phyloP scores from a whole-genome alignment of 306 rosid genomes.

The Cyclanthera cordifolia region DNA sequence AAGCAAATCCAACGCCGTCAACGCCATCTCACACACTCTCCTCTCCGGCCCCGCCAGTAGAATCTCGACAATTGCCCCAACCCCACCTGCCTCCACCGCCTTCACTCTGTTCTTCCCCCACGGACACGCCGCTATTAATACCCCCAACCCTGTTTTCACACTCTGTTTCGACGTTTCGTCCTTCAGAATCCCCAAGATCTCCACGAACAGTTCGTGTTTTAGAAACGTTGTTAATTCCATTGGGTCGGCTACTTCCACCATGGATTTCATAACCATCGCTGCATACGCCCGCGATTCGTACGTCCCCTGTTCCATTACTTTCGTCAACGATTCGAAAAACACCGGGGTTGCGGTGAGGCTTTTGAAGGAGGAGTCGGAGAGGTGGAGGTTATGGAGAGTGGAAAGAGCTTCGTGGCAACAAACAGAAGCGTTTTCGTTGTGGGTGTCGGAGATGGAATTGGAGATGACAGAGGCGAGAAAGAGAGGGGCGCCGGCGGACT shows the following conservation, averaged over 20 bases:
- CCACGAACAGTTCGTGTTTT: constrained; percentile 28
- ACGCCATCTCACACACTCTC: constrained; percentile 45
- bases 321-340: constrained; percentile 30
- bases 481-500: constrained; percentile 48
- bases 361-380: constrained; percentile 33
- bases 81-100: constrained; percentile 53
- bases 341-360: constrained; percentile 20
- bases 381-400: constrained; percentile 32
- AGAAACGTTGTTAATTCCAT: constrained; percentile 9
- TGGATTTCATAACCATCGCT: constrained; percentile 37
- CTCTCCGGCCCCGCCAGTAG: constrained; percentile 40
- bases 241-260: constrained; percentile 34
- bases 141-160: constrained; percentile 34
- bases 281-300: constrained; percentile 65
- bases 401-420: constrained; percentile 43
- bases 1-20: constrained; percentile 36
- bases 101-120: constrained; percentile 54
- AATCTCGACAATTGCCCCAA: constrained; percentile 38
- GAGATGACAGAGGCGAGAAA: constrained; percentile 34
- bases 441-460: constrained; percentile 1
- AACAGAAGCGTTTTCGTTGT: background rate
- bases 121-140: constrained; percentile 30
- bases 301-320: constrained; percentile 33
- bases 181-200: constrained; percentile 31
- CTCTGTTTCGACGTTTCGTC: constrained; percentile 57